A percentile compares a stretch with the other conserved stretches of the same genome.
Evolutionary conservation across 495 filamentous ascomycete species (phyloP).

Genomic region (Xylaria curta): DNA sequence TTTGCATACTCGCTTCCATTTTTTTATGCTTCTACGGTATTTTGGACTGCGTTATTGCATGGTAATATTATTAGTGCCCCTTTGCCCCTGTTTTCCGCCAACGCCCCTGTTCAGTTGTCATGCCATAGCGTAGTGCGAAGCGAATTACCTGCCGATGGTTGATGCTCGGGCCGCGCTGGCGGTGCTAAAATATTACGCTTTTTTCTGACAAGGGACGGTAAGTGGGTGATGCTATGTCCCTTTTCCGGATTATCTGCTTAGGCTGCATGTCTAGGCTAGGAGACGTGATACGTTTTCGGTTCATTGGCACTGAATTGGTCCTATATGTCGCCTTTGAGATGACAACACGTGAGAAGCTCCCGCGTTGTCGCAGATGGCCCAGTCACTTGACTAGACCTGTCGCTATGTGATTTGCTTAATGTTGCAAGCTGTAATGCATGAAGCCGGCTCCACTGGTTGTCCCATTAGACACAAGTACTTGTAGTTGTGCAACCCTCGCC

Average conservation of each 20-base stretch:
- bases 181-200: slow-evolving; percentile 17
- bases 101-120: background rate
- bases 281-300: background rate
- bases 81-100: slow-evolving; percentile 6
- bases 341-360: slow-evolving; percentile 24
- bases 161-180: slow-evolving; percentile 32
- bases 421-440: slow-evolving; percentile 19
- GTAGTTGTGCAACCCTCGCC: slow-evolving; percentile 14
- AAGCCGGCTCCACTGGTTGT: slow-evolving; percentile 18
- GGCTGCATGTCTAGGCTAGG: background rate
- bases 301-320: background rate
- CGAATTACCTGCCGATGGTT: slow-evolving; percentile 40
- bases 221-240: slow-evolving; percentile 6
- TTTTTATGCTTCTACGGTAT: background rate
- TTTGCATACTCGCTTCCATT: slow-evolving; percentile 13
- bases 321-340: slow-evolving; percentile 18
- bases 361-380: slow-evolving; percentile 17
- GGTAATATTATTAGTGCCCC: slow-evolving; percentile 7
- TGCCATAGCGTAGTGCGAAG: slow-evolving; percentile 10
- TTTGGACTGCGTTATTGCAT: slow-evolving; percentile 13
- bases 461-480: slow-evolving; percentile 7
- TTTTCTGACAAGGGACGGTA: background rate
- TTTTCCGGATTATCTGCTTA: slow-evolving; percentile 2
- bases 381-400: slow-evolving; percentile 26
- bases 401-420: slow-evolving; percentile 26